These are phyloP conservation scores for Ceratocystis diversiconidia DNA, from an alignment of 2,329 filamentous ascomycete genomes.

Conservation along the genomic window DNA sequence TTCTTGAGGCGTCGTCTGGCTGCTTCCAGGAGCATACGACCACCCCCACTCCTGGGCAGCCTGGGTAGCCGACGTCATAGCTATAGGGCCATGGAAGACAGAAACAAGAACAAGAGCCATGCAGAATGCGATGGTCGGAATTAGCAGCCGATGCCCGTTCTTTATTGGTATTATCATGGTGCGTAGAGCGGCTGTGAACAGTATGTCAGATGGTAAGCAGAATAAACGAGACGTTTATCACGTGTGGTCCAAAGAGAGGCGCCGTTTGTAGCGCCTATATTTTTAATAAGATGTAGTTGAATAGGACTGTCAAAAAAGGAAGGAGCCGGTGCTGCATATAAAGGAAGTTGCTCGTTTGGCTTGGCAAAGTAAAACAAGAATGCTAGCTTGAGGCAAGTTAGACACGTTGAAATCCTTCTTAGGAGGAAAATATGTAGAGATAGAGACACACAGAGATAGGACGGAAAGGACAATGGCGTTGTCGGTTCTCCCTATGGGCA, in stretches of 20 bases:
- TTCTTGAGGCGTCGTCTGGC: not conserved
- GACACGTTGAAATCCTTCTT: not conserved
- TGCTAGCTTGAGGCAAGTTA: not conserved
- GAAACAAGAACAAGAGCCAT: constrained; percentile 7
- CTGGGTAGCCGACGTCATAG: not conserved
- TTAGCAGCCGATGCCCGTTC: not conserved
- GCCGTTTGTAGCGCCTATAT: no score
- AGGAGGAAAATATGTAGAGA: not conserved
- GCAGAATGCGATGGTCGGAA: not conserved
- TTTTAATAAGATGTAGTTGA: not conserved
- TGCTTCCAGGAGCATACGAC: not conserved
- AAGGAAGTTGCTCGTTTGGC: not conserved
- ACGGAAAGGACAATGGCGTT: not conserved
- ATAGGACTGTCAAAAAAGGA: not conserved
- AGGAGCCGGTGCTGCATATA: not conserved
- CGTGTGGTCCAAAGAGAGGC: no score
- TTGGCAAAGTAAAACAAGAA: not conserved
- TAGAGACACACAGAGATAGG: not conserved
- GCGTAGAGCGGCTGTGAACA: not conserved
- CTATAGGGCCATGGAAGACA: constrained; percentile 4
- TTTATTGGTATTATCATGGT: constrained; percentile 6
- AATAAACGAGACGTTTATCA: no score
- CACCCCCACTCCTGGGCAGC: constrained; percentile 6
- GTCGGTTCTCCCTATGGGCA: not conserved
- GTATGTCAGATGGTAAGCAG: not conserved